Percentiles rank a stretch among this genome's conserved stretches.
phyloP scores from a whole-genome alignment of 2,329 filamentous ascomycete species.

The Zarea fungicola region DNA sequence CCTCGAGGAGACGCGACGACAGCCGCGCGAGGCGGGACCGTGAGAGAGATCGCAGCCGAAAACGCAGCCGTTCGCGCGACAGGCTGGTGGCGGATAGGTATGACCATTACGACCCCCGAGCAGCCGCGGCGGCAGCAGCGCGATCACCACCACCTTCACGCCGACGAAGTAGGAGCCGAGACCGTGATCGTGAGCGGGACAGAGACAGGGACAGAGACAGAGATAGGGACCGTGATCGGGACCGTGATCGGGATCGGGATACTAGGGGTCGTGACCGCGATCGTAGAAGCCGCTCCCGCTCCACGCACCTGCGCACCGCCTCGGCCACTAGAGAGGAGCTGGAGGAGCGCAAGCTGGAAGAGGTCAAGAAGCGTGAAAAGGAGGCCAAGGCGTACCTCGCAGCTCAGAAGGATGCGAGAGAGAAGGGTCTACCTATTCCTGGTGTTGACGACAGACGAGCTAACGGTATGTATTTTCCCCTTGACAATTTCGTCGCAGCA shows the following conservation, averaged over 20 bases:
- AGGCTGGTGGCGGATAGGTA: conserved; percentile 17
- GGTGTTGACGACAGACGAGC: conserved; percentile 48
- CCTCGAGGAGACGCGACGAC: conserved; percentile 27
- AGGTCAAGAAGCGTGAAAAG: conserved; percentile 25
- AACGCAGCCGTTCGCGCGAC: conserved; percentile 21
- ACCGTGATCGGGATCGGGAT: conserved; percentile 17
- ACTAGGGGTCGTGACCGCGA: conserved; percentile 25
- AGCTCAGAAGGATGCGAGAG: conserved; percentile 54
- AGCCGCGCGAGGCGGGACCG: conserved; percentile 29
- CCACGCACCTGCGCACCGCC: conserved; percentile 30
- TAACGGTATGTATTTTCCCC: conserved; percentile 17
- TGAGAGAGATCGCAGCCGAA: conserved; percentile 23
- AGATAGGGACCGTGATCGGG: conserved; percentile 6
- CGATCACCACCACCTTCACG: conserved; percentile 16
- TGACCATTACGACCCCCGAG: conserved; percentile 30
- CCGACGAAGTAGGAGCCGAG: conserved; percentile 23
- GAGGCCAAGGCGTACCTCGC: conserved; percentile 57
- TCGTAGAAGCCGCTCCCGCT: conserved; percentile 40
- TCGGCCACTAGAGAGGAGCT: conserved; percentile 38
- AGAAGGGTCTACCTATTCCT: conserved; percentile 53
- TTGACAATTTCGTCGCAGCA: conserved; percentile 7
- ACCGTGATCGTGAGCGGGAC: conserved; percentile 18
- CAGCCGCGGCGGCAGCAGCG: conserved; percentile 14
- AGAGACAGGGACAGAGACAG: conserved; percentile 17
- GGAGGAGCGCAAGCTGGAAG: conserved; percentile 29